Base-by-base conservation (phyloP, 345 rosid species). In the Eucalyptus virginea region DNA sequence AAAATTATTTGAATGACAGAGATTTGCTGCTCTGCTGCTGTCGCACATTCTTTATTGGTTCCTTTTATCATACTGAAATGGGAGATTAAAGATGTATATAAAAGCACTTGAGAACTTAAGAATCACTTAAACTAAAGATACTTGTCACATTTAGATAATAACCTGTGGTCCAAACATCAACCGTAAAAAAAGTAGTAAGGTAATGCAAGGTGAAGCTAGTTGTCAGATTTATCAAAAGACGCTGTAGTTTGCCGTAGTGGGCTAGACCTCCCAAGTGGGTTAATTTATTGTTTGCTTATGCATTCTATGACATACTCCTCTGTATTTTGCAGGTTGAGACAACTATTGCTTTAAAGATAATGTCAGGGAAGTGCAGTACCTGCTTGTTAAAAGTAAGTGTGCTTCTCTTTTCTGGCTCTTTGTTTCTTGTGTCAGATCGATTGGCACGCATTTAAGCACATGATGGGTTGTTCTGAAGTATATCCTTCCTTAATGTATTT, bases 311-410 rank as follows among this genome's bases (percentile, higher is more conserved):
- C 72, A 24, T 42, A 44, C 83, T 60, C 34, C 56, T 34, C 44
- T 32, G 49, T 80, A 88, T 51, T 87, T 90, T 92, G 92, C 94
- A 97, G 99, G 94, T 88, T 92, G 99, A 98, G 94, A 91, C 93
- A 88, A 93, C 93, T 58, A 91, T 98, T 91, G 95, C 92, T 89
- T 94, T 95, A 40, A 96, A 93, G 92, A 92, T 95, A 88, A 89
- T 96, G 87, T 94, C 92, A 49, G 96, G 94, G 89, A 94, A 93
- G 90, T 93, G 93, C 91, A 92, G 96, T 91, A 72, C 86, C 86
- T 91, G 89, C 90, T 87, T 95, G 93, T 91, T 94, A 90, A 94
- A 96, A 97, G 99, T 96, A 92, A 54, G 81, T 17, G 67, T 26
- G 37, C 54, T 80, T 87, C 81, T 52, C 47, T 90, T 87, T 48